Evolutionary conservation across 2,329 filamentous ascomycete genomes (phyloP).

Genomic region (Plectosphaerella sp.): DNA sequence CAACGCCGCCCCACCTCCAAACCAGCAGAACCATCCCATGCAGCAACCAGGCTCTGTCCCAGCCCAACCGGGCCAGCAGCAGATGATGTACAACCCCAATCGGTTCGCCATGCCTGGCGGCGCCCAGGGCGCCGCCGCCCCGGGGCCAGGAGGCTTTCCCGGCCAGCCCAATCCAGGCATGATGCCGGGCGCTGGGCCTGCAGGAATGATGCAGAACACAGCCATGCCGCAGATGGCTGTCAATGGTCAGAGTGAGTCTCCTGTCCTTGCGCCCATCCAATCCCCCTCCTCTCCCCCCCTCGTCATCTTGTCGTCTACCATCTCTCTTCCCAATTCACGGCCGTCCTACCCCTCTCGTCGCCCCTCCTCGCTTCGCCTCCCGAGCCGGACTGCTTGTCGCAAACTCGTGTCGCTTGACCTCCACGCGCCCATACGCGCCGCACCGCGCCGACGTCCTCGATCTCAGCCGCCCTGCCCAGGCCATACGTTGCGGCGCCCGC

Average conservation of each 20-base stretch:
- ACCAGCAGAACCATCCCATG: conserved; percentile 18
- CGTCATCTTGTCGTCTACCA: background rate
- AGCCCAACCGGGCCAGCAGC: conserved; percentile 31
- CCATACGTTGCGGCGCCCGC: conserved; percentile 3
- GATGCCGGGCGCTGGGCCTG: conserved; percentile 47
- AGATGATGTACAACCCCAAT: conserved; percentile 57
- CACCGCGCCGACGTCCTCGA: too few relatives aligned
- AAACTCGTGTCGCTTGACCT: background rate
- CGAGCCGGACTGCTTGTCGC: conserved; percentile 2
- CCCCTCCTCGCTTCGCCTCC: background rate
- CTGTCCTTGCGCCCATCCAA: conserved; percentile 13
- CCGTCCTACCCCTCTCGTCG: background rate
- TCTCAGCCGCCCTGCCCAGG: too few relatives aligned
- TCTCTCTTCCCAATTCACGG: background rate
- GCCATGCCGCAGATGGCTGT: conserved; percentile 55
- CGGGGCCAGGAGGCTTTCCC: conserved; percentile 32
- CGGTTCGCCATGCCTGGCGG: conserved; percentile 45
- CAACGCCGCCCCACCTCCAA: conserved; percentile 39
- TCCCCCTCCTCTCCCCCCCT: conserved; percentile 2
- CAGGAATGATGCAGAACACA: conserved; percentile 60
- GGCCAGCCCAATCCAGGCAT: conserved; percentile 49
- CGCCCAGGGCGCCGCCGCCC: background rate
- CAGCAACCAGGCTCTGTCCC: conserved; percentile 35
- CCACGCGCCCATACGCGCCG: too few relatives aligned
- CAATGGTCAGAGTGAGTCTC: conserved; percentile 55